phyloP scores from a whole-genome alignment of 352 stramenopile genomes.

The Phytophthora pseudosyringae region DNA sequence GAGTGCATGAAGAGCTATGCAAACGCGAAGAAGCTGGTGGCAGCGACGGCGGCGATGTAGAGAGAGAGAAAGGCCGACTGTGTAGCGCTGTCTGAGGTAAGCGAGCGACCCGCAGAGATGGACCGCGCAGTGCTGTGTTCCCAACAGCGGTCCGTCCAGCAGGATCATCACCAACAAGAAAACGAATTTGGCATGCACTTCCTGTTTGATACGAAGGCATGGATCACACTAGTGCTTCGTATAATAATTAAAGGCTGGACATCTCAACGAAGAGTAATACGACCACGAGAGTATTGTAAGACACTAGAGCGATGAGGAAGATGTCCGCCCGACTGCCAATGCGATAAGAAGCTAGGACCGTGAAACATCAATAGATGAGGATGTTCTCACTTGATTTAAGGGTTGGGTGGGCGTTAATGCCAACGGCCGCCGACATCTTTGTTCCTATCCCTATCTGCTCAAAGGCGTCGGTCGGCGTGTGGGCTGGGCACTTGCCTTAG shows the following conservation, averaged over 20 bases:
- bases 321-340: too few relatives aligned
- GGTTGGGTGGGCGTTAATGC: not conserved
- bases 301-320: too few relatives aligned
- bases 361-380: not conserved
- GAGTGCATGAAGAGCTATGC: constrained; percentile 8
- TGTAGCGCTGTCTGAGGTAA: constrained; percentile 6
- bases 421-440: not conserved
- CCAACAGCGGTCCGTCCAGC: constrained; percentile 4
- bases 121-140: constrained; percentile 1
- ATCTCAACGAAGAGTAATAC: too few relatives aligned
- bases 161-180: constrained; percentile 7
- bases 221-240: too few relatives aligned
- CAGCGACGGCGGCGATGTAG: not conserved
- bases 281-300: too few relatives aligned
- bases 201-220: too few relatives aligned
- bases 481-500: constrained; percentile 9
- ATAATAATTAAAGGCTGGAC: too few relatives aligned
- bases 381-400: constrained; percentile 8
- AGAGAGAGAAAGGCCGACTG: not conserved
- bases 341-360: too few relatives aligned
- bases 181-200: not conserved
- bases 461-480: not conserved
- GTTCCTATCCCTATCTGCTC: constrained; percentile 17
- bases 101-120: not conserved
- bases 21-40: not conserved